Base-by-base conservation (phyloP, 371 early-diverging fungal genomes). In the Mucor lusitanicus region DNA sequence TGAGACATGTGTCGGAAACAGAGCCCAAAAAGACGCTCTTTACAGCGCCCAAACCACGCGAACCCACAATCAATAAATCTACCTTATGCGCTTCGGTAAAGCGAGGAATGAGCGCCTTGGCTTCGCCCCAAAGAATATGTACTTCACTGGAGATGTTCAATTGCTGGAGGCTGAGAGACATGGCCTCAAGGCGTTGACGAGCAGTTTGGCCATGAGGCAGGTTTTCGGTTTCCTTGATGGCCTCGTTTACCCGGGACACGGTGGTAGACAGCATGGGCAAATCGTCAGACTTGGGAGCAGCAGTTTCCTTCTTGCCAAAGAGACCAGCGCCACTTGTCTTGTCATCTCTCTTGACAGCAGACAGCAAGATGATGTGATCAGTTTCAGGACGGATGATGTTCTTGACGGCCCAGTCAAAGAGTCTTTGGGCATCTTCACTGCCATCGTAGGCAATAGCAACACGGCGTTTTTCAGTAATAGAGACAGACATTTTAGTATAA, bases 401-500 rank as follows among this genome's bases (percentile, higher is more conserved):
- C 61, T 78, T 70, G 50, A 83, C 63, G 2, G 81, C 62, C 84
- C 84, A 83, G 9, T 83, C 78, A 61, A 83, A 80, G 9, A 83
- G 53, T 55, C 79, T 83, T 44, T 57, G 67, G 21, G 83, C 83
- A 72, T 83, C 83, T 37, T 83, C 83, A 32, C 70, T 76, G 19
- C 83, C 81, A 69, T 83, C 83, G 63, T 83, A 83, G 21, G 83
- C 83, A 44, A 83, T 60, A n/a, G 79, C 83, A 12, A 83, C 68
- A 44, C 83, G 77, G 39, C 83, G 79, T 65, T 79, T 80, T 23
- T 83, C 81, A 56, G 73, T 77, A 63, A 83, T 77, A 42, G 83
- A 79, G 21, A 78, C 25, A 63, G 76, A n/a, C 78, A 78, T 75
- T 70, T 37, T 35, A 46, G 5, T 48, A 7, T 32, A 17, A 35